Evolutionary conservation across 2,329 filamentous ascomycete species (phyloP), one percentile per base, ranked within the genome.

Genomic region (Exophiala oligosperma): DNA sequence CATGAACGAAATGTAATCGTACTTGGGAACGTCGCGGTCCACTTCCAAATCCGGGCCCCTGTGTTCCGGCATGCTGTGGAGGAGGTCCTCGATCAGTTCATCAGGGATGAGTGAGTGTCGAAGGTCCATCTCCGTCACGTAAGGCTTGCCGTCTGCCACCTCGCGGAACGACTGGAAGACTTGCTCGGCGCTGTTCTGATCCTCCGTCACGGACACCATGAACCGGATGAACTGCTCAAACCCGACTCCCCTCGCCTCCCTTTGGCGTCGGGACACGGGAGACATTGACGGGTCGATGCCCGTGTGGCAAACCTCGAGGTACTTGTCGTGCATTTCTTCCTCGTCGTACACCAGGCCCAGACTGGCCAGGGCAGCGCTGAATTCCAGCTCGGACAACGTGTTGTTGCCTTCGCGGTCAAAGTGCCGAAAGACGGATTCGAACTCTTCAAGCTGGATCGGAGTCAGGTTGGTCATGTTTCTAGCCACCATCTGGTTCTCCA

Each of bases 141-240:
- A 99, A 9, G 93, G 92, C 81, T 99, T 99, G 65, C 94, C 94
- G 77, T 99, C 94, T 17, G 94, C 94, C 47, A 99, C 94, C 76
- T 99, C 94, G 57, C 88, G 86, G 84, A 99, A 99, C 64, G 90
- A 95, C 77, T 99, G 93, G 79, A 94, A 97, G 4, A 99, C 94
- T 74, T 99, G 94, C 75, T 97, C 94, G 11, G 94, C 94, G 3
- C 92, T 97, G 73, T 99, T 97, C 77, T 99, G 94, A 71, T 99
- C 94, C 76, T 99, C 94, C 11, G 94, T 99, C 50, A 97, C 94
- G 67, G 96, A 91, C 49, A 99, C 94, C 94, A 99, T 99, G 81
- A 99, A 99, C 40, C 91, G 87, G 72, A 99, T 99, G 71, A 99
- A 99, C 75, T 97, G 93, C 77, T 99, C 94, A 71, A 99, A 99